Conservation (phyloP, 352 stramenopile species). For the Phytophthora crassamura region DNA sequence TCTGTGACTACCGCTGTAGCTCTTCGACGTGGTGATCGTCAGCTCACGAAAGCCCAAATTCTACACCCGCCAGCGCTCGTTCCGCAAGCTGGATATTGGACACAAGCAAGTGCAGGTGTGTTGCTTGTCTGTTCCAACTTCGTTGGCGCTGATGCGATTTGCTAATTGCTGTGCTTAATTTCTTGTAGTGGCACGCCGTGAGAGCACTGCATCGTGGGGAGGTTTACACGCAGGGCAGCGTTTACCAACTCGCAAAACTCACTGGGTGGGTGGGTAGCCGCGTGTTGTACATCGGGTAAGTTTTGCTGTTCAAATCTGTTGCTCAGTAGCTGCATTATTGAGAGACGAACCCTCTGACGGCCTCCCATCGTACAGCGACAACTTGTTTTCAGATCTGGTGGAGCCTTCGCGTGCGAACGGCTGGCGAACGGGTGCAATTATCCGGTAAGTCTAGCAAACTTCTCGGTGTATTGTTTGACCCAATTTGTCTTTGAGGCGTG, state of each 20-base stretch:
- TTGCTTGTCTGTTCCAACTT: neutral
- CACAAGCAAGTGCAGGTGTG: conserved; percentile 69
- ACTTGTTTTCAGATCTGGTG: conserved; percentile 94
- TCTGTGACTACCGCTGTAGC: conserved; percentile 33
- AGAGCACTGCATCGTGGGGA: conserved; percentile 58
- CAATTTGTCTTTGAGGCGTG: neutral
- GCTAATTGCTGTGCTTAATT: neutral
- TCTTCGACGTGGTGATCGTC: conserved; percentile 92
- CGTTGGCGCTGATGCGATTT: neutral
- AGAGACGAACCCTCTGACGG: neutral
- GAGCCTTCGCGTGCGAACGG: conserved; percentile 93
- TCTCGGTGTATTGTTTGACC: neutral
- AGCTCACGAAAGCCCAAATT: conserved; percentile 93
- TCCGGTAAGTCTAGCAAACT: conserved; percentile 53
- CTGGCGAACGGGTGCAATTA: conserved; percentile 94
- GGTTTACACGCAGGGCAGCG: conserved; percentile 86
- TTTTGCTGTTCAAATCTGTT: neutral
- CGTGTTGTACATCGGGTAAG: conserved; percentile 94
- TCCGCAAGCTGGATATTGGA: conserved; percentile 73
- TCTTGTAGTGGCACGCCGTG: conserved; percentile 70
- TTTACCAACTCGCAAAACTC: conserved; percentile 63
- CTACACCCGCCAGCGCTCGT: conserved; percentile 87
- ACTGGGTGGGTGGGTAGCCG: conserved; percentile 77
- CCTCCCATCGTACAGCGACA: conserved; percentile 62
- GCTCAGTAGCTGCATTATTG: too few relatives aligned